Base-by-base conservation (phyloP, 768 basidiomycete genomes). In the Porphyrellus cyaneotinctus region DNA sequence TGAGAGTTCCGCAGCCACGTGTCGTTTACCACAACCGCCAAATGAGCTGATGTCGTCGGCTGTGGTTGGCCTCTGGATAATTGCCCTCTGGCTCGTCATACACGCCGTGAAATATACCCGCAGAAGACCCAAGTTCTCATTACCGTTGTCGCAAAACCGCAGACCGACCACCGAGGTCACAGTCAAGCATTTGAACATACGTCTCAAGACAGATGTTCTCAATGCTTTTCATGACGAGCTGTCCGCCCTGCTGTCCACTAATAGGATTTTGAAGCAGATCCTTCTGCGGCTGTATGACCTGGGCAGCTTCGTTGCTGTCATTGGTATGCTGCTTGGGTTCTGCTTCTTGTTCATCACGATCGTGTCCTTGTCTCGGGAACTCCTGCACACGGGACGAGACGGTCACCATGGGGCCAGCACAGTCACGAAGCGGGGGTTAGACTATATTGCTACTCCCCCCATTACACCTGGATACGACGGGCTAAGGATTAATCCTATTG, bases 201-300 rank as follows among this genome's bases (percentile, higher is more conserved):
- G 65, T 15, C 52, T 83, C 50, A 75, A 80, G 57, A 83, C 82
- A 0, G 73, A 78, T 0, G 70, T 66, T 1, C 76, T 75, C 68
- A 86, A 86, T 56, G 58, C 54, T 5, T 42, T 58, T 3, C 83
- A 86, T 54, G 81, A 83, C 59, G 24, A 53, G 13, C 64, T 83
- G 20, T 57, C 76, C 13, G 42, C 58, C 1, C 37, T 52, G 5
- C 63, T 85, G n/a, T 62, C 70, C 6, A 58, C 61, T 23, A 61
- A 64, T 42, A 47, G 58, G 33, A 55, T 57, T 24, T 50, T 71
- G 35, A 65, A 63, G 45, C 48, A 57, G 4, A 49, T 56, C 2
- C 58, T 83, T 11, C 57, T 61, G 38, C 28, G 52, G 6, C 59
- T 79, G 41, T 88, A 88, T 64, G 73, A 80, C 57, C 24, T 76